Conservation (phyloP, 2,329 filamentous ascomycete species). For the Volutella citrinella region DNA sequence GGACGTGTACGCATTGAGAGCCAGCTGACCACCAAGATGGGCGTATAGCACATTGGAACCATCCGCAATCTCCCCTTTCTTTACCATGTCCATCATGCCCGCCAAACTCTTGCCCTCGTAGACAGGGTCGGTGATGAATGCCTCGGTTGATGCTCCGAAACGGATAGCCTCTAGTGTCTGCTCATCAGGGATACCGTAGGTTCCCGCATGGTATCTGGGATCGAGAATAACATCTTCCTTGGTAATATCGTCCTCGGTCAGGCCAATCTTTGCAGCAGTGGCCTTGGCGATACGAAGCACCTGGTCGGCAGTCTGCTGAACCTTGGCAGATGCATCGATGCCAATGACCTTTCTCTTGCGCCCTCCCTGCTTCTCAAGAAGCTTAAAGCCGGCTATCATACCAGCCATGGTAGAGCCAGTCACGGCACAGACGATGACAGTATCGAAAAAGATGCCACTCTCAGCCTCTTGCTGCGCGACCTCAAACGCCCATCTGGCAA, state of each 20-base stretch:
- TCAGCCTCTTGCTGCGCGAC: conserved; percentile 61
- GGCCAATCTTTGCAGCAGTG: conserved; percentile 62
- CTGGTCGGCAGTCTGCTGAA: conserved; percentile 58
- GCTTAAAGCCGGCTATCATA: conserved; percentile 70
- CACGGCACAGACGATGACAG: conserved; percentile 67
- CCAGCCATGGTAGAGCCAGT: conserved; percentile 70
- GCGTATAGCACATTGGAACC: conserved; percentile 72
- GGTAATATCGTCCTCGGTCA: conserved; percentile 56
- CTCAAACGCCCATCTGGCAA: conserved; percentile 69
- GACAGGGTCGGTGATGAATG: conserved; percentile 71
- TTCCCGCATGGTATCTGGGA: conserved; percentile 59
- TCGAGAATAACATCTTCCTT: conserved; percentile 62
- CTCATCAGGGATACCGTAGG: conserved; percentile 66
- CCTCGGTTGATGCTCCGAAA: conserved; percentile 66
- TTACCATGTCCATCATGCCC: conserved; percentile 67
- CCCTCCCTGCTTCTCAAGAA: conserved; percentile 47
- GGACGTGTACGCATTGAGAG: conserved; percentile 62
- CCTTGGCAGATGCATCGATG: conserved; percentile 52
- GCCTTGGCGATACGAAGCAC: conserved; percentile 63
- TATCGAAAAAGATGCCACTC: conserved; percentile 64
- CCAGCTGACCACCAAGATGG: conserved; percentile 68
- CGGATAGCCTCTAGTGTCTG: conserved; percentile 65
- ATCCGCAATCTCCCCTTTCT: conserved; percentile 56
- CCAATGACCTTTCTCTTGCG: conserved; percentile 57
- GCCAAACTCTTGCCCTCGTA: conserved; percentile 75